Percentiles rank a stretch among this genome's conserved stretches.
Conservation (phyloP, 352 stramenopile genomes). For the Phytophthora ohioensis region DNA sequence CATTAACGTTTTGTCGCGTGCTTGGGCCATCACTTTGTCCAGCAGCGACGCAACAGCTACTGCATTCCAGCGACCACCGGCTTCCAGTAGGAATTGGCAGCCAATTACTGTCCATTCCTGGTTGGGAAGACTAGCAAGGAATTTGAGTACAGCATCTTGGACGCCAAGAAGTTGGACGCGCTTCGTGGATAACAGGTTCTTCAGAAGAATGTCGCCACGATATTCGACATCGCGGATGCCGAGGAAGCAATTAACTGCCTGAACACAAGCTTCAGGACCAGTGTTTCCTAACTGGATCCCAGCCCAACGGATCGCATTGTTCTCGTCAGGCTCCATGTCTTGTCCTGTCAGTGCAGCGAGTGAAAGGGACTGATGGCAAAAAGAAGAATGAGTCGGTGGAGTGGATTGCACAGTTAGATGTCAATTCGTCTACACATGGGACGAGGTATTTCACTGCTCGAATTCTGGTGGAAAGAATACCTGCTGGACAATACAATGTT, state of each 20-base stretch:
- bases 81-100: slow-evolving; percentile 27
- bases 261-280: slow-evolving; percentile 13
- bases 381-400: slow-evolving; percentile 10
- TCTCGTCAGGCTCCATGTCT: slow-evolving; percentile 32
- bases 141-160: slow-evolving; percentile 21
- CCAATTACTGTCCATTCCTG: slow-evolving; percentile 31
- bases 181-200: slow-evolving; percentile 31
- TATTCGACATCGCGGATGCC: slow-evolving; percentile 35
- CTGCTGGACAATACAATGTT: background rate
- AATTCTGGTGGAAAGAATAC: background rate
- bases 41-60: slow-evolving; percentile 32
- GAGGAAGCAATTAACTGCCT: slow-evolving; percentile 31
- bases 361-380: slow-evolving; percentile 1
- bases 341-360: background rate
- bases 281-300: slow-evolving; percentile 24
- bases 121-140: slow-evolving; percentile 26
- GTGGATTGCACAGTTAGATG: background rate
- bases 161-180: slow-evolving; percentile 26
- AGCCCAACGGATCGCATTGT: slow-evolving; percentile 19
- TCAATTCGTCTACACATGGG: background rate
- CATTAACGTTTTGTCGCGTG: slow-evolving; percentile 22
- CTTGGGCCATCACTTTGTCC: slow-evolving; percentile 37
- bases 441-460: slow-evolving; percentile 1
- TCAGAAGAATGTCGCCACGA: slow-evolving; percentile 30
- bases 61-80: slow-evolving; percentile 28